These are phyloP conservation scores for Ammopiptanthus mongolicus DNA, from an alignment of 306 rosid genomes.

Conservation along the genomic window DNA sequence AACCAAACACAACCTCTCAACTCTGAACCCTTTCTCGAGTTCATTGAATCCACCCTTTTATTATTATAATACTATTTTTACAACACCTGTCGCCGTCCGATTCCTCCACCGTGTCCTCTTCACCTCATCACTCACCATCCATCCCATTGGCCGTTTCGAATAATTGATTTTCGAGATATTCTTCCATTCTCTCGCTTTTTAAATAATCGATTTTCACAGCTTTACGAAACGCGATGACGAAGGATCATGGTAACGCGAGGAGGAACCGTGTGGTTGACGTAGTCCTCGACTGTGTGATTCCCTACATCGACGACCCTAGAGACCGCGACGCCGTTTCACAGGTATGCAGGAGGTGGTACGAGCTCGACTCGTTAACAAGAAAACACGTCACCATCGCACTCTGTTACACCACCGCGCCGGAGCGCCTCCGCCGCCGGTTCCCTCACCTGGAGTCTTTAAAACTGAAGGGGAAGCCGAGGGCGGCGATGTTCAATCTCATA, in stretches of 20 bases:
- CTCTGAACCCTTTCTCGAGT: too few relatives aligned
- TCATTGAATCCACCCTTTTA: too few relatives aligned
- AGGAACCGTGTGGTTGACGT: slow-evolving; percentile 40
- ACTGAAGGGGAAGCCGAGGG: slow-evolving; percentile 88
- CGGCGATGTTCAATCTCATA: slow-evolving; percentile 93
- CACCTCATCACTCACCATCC: too few relatives aligned
- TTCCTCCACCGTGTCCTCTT: too few relatives aligned
- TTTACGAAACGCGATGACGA: neutral
- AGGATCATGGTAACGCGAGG: slow-evolving; percentile 27
- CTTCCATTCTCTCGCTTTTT: neutral
- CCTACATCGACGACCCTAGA: slow-evolving; percentile 63
- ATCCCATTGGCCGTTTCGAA: too few relatives aligned
- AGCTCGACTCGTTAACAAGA: slow-evolving; percentile 76
- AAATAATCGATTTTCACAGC: neutral
- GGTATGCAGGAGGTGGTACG: slow-evolving; percentile 87
- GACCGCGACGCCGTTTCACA: slow-evolving; percentile 85
- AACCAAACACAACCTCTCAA: too few relatives aligned
- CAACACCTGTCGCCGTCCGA: too few relatives aligned
- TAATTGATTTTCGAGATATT: too few relatives aligned
- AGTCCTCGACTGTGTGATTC: slow-evolving; percentile 63
- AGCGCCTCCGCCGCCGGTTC: slow-evolving; percentile 58
- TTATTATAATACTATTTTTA: too few relatives aligned
- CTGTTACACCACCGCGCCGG: slow-evolving; percentile 86
- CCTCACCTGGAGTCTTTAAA: slow-evolving; percentile 68
- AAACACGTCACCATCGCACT: slow-evolving; percentile 93